These are phyloP conservation scores for Allomyces javanicus DNA, from an alignment of 192 early-diverging fungal genomes.

Conservation along the genomic window DNA sequence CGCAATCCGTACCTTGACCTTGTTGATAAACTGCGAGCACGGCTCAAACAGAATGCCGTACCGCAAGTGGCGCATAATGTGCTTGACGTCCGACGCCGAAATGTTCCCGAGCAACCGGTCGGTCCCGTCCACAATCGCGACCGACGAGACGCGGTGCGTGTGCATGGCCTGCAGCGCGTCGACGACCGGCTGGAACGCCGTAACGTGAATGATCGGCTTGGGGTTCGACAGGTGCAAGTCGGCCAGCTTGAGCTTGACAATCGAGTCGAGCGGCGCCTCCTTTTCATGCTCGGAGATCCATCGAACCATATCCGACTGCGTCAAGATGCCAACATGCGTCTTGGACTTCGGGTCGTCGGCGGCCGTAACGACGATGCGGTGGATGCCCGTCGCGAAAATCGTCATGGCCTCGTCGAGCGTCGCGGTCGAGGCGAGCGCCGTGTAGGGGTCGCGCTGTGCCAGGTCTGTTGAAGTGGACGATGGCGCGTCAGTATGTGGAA, in stretches of 20 bases:
- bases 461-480: no score
- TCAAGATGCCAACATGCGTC: not conserved
- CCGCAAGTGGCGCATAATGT: not conserved
- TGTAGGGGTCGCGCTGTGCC: not conserved
- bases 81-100: not conserved
- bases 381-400: not conserved
- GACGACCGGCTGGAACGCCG: conserved; percentile 8
- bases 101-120: not conserved
- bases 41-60: not conserved
- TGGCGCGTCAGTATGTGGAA: no score
- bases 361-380: not conserved
- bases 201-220: not conserved
- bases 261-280: not conserved
- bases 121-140: conserved; percentile 23
- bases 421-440: not conserved
- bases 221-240: not conserved
- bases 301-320: not conserved
- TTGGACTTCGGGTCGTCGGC: not conserved
- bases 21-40: not conserved
- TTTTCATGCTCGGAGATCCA: not conserved
- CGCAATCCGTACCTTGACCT: not conserved
- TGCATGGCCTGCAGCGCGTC: conserved; percentile 32
- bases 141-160: conserved; percentile 16
- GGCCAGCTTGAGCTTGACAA: not conserved
- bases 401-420: not conserved